Evolutionary conservation across 148 eudicot species (phyloP).

Genomic region (Fagopyrum tataricum): DNA sequence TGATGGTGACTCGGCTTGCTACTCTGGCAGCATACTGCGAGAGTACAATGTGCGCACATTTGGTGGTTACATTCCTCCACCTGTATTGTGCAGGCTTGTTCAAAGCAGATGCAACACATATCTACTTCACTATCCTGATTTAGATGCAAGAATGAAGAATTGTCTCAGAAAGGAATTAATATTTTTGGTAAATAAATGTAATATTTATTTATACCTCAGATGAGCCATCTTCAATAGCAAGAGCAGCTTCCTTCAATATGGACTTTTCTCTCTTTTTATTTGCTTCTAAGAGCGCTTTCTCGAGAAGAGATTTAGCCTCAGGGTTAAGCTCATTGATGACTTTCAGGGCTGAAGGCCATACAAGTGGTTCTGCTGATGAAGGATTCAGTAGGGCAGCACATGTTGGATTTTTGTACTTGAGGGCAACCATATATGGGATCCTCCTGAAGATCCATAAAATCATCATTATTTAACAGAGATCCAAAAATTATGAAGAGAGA

Average conservation of each 20-base stretch:
- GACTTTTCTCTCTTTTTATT: conserved; percentile 29
- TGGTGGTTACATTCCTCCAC: conserved; percentile 26
- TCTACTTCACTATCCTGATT: conserved; percentile 25
- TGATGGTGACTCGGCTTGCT: conserved; percentile 10
- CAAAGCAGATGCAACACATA: conserved; percentile 30
- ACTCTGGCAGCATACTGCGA: conserved; percentile 28
- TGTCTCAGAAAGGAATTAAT: background rate
- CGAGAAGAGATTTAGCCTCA: conserved; percentile 27
- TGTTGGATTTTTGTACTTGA: conserved; percentile 22
- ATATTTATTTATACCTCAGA: conserved; percentile 4
- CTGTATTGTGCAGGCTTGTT: conserved; percentile 28
- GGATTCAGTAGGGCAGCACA: conserved; percentile 34
- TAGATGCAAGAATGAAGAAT: background rate
- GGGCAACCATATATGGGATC: conserved; percentile 27
- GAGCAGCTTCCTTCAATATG: conserved; percentile 26
- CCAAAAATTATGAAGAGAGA: background rate
- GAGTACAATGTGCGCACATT: conserved; percentile 30
- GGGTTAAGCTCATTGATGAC: conserved; percentile 26
- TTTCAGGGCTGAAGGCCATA: conserved; percentile 29
- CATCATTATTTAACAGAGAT: background rate
- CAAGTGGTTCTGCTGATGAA: conserved; percentile 27
- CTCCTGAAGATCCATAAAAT: conserved; percentile 18
- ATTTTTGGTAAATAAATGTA: background rate
- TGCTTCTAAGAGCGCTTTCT: conserved; percentile 27
- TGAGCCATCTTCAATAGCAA: background rate